These are phyloP conservation scores for Tylopilus cervinicoccineus DNA, from an alignment of 768 basidiomycete genomes.

Conservation along the genomic window DNA sequence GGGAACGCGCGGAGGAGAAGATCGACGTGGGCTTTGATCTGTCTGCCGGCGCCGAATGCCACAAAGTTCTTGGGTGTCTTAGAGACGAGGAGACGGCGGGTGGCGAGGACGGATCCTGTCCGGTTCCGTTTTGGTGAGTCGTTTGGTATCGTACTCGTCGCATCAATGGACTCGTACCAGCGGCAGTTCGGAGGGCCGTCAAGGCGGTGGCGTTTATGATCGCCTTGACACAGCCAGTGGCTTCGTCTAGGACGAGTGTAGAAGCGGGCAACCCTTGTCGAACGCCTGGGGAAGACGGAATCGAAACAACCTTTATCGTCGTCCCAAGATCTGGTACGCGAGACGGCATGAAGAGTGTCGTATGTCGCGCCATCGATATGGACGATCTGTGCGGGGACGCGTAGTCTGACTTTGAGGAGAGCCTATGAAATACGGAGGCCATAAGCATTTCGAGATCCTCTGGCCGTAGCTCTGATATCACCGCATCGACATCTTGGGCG, in stretches of 20 bases:
- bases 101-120: constrained; percentile 67
- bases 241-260: constrained; percentile 72
- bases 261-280: constrained; percentile 66
- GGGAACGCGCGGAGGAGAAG: constrained; percentile 57
- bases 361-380: constrained; percentile 52
- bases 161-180: constrained; percentile 43
- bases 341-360: constrained; percentile 81
- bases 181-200: constrained; percentile 81
- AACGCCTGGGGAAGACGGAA: constrained; percentile 47
- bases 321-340: constrained; percentile 52
- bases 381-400: constrained; percentile 55
- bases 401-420: constrained; percentile 33
- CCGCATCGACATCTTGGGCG: constrained; percentile 48
- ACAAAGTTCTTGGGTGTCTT: constrained; percentile 44
- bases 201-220: constrained; percentile 74
- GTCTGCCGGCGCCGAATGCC: constrained; percentile 71
- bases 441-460: constrained; percentile 50
- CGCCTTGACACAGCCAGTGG: constrained; percentile 63
- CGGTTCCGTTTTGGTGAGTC: neutral
- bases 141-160: neutral
- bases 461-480: constrained; percentile 44
- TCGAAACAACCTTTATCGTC: constrained; percentile 76
- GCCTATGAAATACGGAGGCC: constrained; percentile 50
- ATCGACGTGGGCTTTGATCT: constrained; percentile 61
- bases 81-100: constrained; percentile 46